A percentile compares a stretch with the other conserved stretches of the same genome.
Evolutionary conservation across 2,329 filamentous ascomycete species (phyloP).

Genomic region (Cercospora sesami): DNA sequence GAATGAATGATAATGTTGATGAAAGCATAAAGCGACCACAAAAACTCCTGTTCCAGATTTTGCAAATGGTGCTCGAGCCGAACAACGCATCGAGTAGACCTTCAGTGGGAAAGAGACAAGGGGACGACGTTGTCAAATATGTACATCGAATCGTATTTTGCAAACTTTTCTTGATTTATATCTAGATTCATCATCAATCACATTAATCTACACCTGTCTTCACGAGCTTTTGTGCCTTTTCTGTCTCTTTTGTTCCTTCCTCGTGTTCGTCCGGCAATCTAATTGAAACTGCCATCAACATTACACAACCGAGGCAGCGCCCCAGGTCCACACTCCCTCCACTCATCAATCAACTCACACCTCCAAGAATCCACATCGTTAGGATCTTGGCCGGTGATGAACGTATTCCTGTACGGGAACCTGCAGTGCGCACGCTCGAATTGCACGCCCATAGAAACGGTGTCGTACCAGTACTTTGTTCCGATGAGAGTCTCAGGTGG

Average conservation of each 20-base stretch:
- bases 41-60: neutral
- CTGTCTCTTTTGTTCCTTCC: neutral
- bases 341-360: conserved; percentile 37
- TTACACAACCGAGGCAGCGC: conserved; percentile 29
- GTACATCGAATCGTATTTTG: neutral
- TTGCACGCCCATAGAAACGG: conserved; percentile 43
- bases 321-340: conserved; percentile 32
- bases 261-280: neutral
- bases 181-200: neutral
- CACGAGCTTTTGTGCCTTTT: neutral
- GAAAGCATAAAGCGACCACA: neutral
- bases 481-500: conserved; percentile 42
- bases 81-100: no score
- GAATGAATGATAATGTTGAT: neutral
- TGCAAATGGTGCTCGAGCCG: neutral
- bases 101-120: neutral
- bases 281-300: conserved; percentile 31
- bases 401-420: conserved; percentile 39
- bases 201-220: neutral
- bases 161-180: neutral
- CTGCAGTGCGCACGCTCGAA: conserved; percentile 51
- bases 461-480: conserved; percentile 50
- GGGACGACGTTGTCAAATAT: neutral
- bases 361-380: conserved; percentile 41
- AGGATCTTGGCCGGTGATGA: conserved; percentile 40